Evolutionary conservation across 306 rosid genomes (phyloP).

Genomic region (Trifolium pratense): DNA sequence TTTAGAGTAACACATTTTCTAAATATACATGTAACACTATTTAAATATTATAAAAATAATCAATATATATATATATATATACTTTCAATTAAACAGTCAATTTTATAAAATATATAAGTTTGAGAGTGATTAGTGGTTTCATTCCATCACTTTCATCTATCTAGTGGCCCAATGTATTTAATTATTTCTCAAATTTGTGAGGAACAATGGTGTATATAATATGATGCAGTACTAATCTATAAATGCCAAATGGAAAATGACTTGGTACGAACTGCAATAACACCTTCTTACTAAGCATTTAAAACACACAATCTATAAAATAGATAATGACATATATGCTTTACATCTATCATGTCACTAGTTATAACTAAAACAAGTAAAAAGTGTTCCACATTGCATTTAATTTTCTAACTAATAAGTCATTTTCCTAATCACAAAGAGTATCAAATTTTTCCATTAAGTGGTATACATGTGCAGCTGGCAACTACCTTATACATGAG

Average conservation of each 20-base stretch:
- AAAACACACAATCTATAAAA: constrained; percentile 40
- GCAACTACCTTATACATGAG: constrained; percentile 52
- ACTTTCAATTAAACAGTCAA: too few relatives aligned
- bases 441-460: constrained; percentile 56
- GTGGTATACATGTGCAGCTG: constrained; percentile 61
- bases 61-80: too few relatives aligned
- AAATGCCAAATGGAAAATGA: constrained; percentile 40
- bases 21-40: too few relatives aligned
- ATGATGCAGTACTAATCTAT: constrained; percentile 16
- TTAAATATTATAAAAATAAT: too few relatives aligned
- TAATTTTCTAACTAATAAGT: constrained; percentile 48
- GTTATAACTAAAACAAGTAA: constrained; percentile 42
- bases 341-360: constrained; percentile 52
- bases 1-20: too few relatives aligned
- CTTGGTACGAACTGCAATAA: constrained; percentile 27
- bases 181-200: constrained; percentile 18
- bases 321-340: constrained; percentile 51
- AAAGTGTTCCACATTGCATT: constrained; percentile 43
- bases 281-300: constrained; percentile 21
- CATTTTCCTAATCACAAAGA: constrained; percentile 54
- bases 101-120: too few relatives aligned
- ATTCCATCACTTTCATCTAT: not conserved
- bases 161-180: not conserved
- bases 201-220: not conserved
- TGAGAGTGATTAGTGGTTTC: not conserved